Conservation (phyloP, 2,329 filamentous ascomycete species). For the Paecilomyces variotii region DNA sequence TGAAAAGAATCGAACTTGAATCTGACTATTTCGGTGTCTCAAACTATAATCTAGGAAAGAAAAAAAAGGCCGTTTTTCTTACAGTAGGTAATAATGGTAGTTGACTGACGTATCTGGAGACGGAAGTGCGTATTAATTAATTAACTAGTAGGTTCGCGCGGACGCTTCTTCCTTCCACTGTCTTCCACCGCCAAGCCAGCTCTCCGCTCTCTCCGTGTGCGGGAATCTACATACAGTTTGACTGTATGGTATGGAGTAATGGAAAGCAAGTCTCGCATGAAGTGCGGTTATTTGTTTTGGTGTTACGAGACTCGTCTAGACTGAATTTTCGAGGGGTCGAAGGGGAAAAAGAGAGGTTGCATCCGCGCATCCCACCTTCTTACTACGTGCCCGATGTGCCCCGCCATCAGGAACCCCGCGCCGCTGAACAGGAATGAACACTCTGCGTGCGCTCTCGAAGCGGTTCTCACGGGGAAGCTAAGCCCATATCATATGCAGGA, state of each 20-base stretch:
- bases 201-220: not conserved
- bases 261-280: no score
- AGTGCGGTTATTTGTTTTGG: no score
- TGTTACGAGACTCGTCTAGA: no score
- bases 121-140: not conserved
- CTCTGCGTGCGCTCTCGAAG: not conserved
- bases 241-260: not conserved
- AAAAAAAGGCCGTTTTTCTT: not conserved
- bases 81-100: not conserved
- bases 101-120: not conserved
- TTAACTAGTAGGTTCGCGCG: slow-evolving; percentile 3
- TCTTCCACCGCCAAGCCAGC: slow-evolving; percentile 2
- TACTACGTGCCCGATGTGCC: not conserved
- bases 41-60: no score
- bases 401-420: not conserved
- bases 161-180: slow-evolving; percentile 5
- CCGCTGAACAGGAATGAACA: not conserved
- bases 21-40: no score
- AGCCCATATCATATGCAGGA: not conserved
- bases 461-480: not conserved
- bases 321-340: no score
- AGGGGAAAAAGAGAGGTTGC: not conserved
- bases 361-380: not conserved
- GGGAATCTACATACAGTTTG: not conserved
- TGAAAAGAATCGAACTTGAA: no score